These are phyloP conservation scores for Trichosanthes cucumerina DNA, from an alignment of 306 rosid genomes.

Conservation along the genomic window DNA sequence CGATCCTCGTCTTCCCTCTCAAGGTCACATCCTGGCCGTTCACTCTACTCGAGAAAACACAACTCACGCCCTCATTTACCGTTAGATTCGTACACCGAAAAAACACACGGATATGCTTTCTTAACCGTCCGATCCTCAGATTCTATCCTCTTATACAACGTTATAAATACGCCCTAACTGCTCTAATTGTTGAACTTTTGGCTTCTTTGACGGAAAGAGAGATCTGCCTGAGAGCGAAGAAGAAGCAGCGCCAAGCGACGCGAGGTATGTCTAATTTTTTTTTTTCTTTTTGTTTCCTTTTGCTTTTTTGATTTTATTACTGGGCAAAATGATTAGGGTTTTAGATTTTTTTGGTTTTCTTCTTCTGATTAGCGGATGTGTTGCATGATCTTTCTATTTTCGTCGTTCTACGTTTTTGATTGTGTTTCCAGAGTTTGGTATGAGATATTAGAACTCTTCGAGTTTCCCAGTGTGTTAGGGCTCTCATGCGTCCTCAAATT, in stretches of 20 bases:
- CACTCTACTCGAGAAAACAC: slow-evolving; percentile 5
- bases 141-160: background rate
- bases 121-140: slow-evolving; percentile 4
- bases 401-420: background rate
- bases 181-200: background rate
- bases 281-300: background rate
- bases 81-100: slow-evolving; percentile 7
- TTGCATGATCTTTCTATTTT: background rate
- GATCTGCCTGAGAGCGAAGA: background rate
- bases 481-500: background rate
- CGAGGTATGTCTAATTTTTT: background rate
- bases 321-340: background rate
- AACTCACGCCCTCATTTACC: slow-evolving; percentile 6
- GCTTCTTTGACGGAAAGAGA: background rate
- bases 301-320: background rate
- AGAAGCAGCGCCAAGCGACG: background rate
- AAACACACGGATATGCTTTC: slow-evolving; percentile 13
- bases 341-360: too few relatives aligned
- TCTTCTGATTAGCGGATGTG: background rate
- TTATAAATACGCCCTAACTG: slow-evolving; percentile 2
- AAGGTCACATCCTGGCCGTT: slow-evolving; percentile 9
- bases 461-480: too few relatives aligned
- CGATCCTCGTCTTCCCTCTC: background rate
- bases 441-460: too few relatives aligned
- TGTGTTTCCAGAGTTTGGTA: too few relatives aligned